Conservation (phyloP, 1,284 basidiomycete species). For the Thelephora terrestris region DNA sequence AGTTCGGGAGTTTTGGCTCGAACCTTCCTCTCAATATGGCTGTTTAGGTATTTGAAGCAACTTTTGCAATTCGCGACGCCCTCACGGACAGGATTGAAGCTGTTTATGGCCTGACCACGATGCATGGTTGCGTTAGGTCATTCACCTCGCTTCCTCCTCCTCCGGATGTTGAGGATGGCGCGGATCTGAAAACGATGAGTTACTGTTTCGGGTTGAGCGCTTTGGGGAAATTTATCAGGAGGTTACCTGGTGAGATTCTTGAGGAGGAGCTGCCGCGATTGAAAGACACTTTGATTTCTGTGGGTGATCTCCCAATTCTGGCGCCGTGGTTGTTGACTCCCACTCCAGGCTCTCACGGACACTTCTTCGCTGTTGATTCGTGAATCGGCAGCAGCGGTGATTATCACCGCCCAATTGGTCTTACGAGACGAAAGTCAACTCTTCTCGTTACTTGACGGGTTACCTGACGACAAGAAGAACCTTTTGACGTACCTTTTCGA, state of each 20-base stretch:
- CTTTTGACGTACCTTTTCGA: slow-evolving; percentile 77
- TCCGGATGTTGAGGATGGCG: slow-evolving; percentile 22
- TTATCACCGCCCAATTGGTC: slow-evolving; percentile 72
- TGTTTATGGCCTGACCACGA: slow-evolving; percentile 72
- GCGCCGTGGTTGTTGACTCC: slow-evolving; percentile 4
- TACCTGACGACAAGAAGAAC: slow-evolving; percentile 80
- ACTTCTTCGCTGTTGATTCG: slow-evolving; percentile 61
- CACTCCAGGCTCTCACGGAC: slow-evolving; percentile 57
- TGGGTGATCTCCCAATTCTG: slow-evolving; percentile 26
- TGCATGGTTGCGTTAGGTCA: slow-evolving; percentile 56
- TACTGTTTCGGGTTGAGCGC: slow-evolving; percentile 76
- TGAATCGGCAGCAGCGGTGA: slow-evolving; percentile 69
- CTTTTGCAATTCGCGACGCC: slow-evolving; percentile 66
- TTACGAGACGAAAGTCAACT: slow-evolving; percentile 72
- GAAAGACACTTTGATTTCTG: slow-evolving; percentile 55
- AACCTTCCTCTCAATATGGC: slow-evolving; percentile 7
- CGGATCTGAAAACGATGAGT: slow-evolving; percentile 47
- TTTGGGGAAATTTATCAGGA: slow-evolving; percentile 69
- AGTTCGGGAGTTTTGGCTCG: background rate
- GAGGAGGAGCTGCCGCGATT: slow-evolving; percentile 78
- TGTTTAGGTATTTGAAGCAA: slow-evolving; percentile 64
- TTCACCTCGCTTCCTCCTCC: slow-evolving; percentile 48
- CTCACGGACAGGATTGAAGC: slow-evolving; percentile 63
- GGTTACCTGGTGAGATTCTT: slow-evolving; percentile 68
- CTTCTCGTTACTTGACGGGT: slow-evolving; percentile 65